Evolutionary conservation across 2,329 filamentous ascomycete species (phyloP).

Genomic region (Fusarium dlaminii): DNA sequence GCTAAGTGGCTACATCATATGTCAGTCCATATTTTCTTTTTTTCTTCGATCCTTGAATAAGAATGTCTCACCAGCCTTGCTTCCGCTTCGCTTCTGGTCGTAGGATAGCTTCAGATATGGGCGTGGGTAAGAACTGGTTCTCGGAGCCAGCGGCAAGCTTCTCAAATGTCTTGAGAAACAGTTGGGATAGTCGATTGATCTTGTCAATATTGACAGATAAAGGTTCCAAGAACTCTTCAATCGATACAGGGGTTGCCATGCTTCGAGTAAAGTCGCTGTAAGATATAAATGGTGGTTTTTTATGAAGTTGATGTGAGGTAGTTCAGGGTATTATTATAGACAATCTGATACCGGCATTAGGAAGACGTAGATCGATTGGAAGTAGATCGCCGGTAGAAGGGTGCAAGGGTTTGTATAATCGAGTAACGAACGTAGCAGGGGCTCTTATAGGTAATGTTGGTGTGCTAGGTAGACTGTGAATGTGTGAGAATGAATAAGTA

Average conservation of each 20-base stretch:
- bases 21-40: constrained; percentile 12
- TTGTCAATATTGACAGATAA: constrained; percentile 58
- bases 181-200: constrained; percentile 57
- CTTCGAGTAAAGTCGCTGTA: background rate
- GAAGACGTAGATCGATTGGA: background rate
- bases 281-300: background rate
- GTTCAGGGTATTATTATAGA: constrained; percentile 25
- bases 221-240: constrained; percentile 60
- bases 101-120: constrained; percentile 68
- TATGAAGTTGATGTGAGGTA: background rate
- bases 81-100: constrained; percentile 55
- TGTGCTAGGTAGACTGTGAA: background rate
- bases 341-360: background rate
- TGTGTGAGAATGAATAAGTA: constrained; percentile 6
- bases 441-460: background rate
- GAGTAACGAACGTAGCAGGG: background rate
- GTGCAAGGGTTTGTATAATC: background rate
- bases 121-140: constrained; percentile 68
- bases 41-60: background rate
- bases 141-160: constrained; percentile 61
- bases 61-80: constrained; percentile 60
- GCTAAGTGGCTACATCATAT: constrained; percentile 61
- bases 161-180: constrained; percentile 59
- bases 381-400: background rate
- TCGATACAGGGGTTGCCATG: constrained; percentile 34